These are phyloP conservation scores for Colletotrichum destructivum DNA, from an alignment of 2,329 filamentous ascomycete genomes.

Conservation along the genomic window DNA sequence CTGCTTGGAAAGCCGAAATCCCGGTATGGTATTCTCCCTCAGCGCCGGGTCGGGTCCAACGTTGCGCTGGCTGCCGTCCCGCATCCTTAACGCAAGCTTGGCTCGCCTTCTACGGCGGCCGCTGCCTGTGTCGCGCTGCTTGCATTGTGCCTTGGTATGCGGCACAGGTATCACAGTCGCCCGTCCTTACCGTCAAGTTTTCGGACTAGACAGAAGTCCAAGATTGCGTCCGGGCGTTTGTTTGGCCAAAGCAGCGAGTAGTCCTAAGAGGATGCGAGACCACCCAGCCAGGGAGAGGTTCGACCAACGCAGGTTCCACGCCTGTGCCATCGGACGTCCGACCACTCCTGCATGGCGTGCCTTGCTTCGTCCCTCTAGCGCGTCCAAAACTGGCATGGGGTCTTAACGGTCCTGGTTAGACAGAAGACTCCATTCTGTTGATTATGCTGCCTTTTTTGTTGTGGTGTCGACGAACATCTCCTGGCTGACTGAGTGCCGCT, in stretches of 20 bases:
- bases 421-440: background rate
- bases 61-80: conserved; percentile 30
- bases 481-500: conserved; percentile 17
- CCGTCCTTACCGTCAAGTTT: background rate
- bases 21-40: conserved; percentile 15
- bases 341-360: conserved; percentile 38
- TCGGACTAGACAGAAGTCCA: background rate
- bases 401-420: conserved; percentile 1
- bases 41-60: conserved; percentile 14
- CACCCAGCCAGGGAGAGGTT: conserved; percentile 7
- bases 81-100: conserved; percentile 11
- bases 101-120: conserved; percentile 12
- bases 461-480: conserved; percentile 24
- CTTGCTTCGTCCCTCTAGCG: conserved; percentile 38
- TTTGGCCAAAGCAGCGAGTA: background rate
- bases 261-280: background rate
- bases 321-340: conserved; percentile 40
- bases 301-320: conserved; percentile 17
- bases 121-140: conserved; percentile 2
- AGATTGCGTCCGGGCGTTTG: background rate
- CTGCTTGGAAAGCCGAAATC: conserved; percentile 14
- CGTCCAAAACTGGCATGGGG: conserved; percentile 14
- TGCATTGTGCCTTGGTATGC: background rate
- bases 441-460: conserved; percentile 8
- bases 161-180: conserved; percentile 5